Conservation (phyloP, 2,329 filamentous ascomycete genomes). For the Fusarium compactum region DNA sequence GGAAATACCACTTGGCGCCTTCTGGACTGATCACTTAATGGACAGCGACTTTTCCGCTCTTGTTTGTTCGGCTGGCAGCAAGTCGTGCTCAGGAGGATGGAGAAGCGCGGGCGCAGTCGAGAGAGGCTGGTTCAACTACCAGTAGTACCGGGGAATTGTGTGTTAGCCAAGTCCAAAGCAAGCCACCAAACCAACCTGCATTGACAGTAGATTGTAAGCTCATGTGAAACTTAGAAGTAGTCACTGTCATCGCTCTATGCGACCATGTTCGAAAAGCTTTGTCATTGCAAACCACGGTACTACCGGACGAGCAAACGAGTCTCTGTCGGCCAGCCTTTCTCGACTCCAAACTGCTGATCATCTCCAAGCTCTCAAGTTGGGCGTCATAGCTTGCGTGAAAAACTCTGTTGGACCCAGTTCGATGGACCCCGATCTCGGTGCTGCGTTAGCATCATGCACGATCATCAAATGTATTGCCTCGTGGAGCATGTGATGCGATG, state of each 20-base stretch:
- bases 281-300: not conserved
- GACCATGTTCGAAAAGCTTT: not conserved
- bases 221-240: not conserved
- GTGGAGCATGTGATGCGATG: conserved; percentile 24
- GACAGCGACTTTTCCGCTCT: not conserved
- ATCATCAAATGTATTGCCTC: conserved; percentile 13
- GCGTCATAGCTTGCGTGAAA: conserved; percentile 24
- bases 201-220: not conserved
- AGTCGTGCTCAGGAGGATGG: not conserved
- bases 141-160: conserved; percentile 9
- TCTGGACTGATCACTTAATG: not conserved
- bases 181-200: not conserved
- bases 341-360: not conserved
- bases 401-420: conserved; percentile 8
- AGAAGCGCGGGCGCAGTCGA: not conserved
- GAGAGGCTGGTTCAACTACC: conserved; percentile 15
- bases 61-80: not conserved
- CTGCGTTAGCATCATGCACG: conserved; percentile 15
- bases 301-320: not conserved
- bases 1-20: not conserved
- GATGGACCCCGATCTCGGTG: conserved; percentile 32
- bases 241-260: not conserved
- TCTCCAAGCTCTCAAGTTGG: not conserved
- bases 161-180: conserved; percentile 1
- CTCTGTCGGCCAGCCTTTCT: not conserved